Conservation (phyloP, 805 yeast species). For the Hanseniaspora nectarophila region DNA sequence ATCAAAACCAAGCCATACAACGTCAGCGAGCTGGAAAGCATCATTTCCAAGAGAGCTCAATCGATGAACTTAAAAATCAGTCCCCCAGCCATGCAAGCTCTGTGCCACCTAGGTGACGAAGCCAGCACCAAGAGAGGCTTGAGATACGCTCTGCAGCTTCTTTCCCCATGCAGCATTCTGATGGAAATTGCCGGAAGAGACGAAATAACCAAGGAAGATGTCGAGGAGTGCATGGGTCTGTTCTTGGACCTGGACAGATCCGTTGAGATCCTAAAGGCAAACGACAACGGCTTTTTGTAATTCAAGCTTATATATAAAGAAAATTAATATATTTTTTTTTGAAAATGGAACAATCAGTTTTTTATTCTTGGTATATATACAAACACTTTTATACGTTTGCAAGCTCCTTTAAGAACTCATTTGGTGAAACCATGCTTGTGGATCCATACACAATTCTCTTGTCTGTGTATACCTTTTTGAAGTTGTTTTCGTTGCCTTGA, state of each 20-base stretch:
- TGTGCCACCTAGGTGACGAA: constrained; percentile 61
- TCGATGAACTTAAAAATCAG: constrained; percentile 61
- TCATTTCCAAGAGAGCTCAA: constrained; percentile 68
- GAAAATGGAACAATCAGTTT: no score
- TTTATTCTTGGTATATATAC: no score
- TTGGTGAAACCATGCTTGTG: constrained; percentile 62
- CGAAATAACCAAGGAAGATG: constrained; percentile 55
- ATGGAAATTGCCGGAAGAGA: constrained; percentile 61
- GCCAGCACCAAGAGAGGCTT: constrained; percentile 43
- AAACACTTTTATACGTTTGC: constrained; percentile 34
- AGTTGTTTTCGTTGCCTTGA: constrained; percentile 18
- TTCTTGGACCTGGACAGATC: constrained; percentile 82
- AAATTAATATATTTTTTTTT: not conserved
- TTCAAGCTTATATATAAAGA: not conserved
- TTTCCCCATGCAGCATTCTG: constrained; percentile 81
- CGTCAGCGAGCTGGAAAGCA: constrained; percentile 67
- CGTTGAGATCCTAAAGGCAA: constrained; percentile 45
- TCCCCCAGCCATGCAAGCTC: constrained; percentile 56
- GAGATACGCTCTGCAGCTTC: constrained; percentile 81
- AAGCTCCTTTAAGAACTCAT: constrained; percentile 57
- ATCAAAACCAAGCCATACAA: constrained; percentile 85
- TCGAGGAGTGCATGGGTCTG: constrained; percentile 70
- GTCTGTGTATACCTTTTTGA: constrained; percentile 1
- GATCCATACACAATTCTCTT: constrained; percentile 62
- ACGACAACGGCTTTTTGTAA: constrained; percentile 7